Evolutionary conservation across 2,329 filamentous ascomycete species (phyloP).

Genomic region (Rutstroemia sp.): DNA sequence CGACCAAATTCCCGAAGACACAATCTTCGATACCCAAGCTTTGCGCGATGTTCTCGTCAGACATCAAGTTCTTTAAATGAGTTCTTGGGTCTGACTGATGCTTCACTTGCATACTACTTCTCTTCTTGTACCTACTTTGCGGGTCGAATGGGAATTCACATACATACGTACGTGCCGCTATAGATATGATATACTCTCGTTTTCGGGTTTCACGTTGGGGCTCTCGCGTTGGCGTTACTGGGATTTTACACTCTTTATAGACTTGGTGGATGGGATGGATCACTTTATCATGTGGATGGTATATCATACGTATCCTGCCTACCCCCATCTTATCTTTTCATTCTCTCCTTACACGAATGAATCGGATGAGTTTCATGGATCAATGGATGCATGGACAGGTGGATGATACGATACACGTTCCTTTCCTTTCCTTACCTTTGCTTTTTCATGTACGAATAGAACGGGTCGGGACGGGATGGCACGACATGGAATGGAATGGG

Average conservation of each 20-base stretch:
- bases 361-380: too few species aligned
- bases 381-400: too few species aligned
- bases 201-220: neutral
- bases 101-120: neutral
- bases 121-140: neutral
- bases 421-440: neutral
- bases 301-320: neutral
- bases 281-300: neutral
- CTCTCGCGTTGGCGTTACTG: too few species aligned
- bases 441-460: neutral
- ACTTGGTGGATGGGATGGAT: neutral
- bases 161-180: neutral
- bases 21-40: slow-evolving; percentile 47
- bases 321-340: too few species aligned
- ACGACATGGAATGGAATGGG: neutral
- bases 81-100: too few species aligned
- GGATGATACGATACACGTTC: neutral
- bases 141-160: neutral
- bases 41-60: slow-evolving; percentile 46
- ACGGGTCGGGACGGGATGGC: neutral
- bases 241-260: too few species aligned
- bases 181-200: neutral
- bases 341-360: too few species aligned
- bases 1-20: slow-evolving; percentile 71
- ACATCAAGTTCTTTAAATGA: slow-evolving; percentile 36